Evolutionary conservation across 805 yeast genomes (phyloP).

Genomic region (Candida railenensis): DNA sequence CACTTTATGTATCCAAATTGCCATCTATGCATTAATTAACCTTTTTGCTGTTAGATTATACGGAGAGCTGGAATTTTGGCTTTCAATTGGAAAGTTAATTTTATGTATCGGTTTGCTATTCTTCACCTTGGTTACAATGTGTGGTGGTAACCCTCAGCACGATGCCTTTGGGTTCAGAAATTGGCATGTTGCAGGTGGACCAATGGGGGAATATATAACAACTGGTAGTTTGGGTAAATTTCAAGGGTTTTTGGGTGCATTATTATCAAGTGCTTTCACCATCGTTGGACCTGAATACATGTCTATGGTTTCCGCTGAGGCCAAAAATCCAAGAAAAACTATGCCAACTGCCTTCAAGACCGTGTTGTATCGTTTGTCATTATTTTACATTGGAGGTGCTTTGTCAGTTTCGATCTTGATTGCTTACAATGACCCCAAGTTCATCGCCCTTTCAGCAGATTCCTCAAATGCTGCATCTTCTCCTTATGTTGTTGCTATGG

Average conservation of each 20-base stretch:
- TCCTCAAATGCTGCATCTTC: slow-evolving; percentile 28
- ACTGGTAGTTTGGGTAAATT: slow-evolving; percentile 39
- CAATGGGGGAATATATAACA: slow-evolving; percentile 34
- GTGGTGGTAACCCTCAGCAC: slow-evolving; percentile 35
- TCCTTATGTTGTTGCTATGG: slow-evolving; percentile 30
- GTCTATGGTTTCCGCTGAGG: slow-evolving; percentile 45
- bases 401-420: slow-evolving; percentile 39
- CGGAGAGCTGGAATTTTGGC: slow-evolving; percentile 53
- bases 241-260: slow-evolving; percentile 42
- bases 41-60: slow-evolving; percentile 48
- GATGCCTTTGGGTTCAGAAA: slow-evolving; percentile 35
- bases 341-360: slow-evolving; percentile 42
- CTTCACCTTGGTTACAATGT: slow-evolving; percentile 36
- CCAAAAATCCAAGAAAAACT: slow-evolving; percentile 39
- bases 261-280: slow-evolving; percentile 37
- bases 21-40: slow-evolving; percentile 42
- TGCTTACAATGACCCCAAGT: slow-evolving; percentile 32
- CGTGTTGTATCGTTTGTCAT: slow-evolving; percentile 42
- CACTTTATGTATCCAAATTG: slow-evolving; percentile 42
- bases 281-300: slow-evolving; percentile 46
- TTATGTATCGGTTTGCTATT: slow-evolving; percentile 38
- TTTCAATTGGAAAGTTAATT: slow-evolving; percentile 37
- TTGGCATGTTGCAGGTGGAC: slow-evolving; percentile 38
- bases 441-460: slow-evolving; percentile 17
- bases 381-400: slow-evolving; percentile 46